Base-by-base conservation (phyloP, 441 rosid species). In the Melianthus villosus region DNA sequence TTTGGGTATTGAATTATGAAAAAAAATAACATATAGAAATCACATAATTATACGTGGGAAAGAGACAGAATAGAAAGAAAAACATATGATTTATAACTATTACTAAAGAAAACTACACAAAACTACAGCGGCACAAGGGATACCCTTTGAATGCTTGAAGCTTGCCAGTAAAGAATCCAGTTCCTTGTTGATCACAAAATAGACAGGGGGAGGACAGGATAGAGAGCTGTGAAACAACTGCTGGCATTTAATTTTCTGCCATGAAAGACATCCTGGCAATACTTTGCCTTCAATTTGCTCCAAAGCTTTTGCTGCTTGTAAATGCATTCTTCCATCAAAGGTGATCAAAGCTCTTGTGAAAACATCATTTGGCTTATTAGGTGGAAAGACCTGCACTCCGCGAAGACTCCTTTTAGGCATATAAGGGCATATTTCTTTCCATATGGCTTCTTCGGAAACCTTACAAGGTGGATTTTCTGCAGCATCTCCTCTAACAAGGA, bases 231-330 rank as follows among this genome's bases (percentile, higher is more conserved):
- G 79, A 56, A 81, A 81, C 63, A 59, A 32, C 47, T 60, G 83
- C 62, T 72, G 73, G 50, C 81, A 77, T 42, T 46, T 61, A 38
- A 77, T 59, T 58, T 72, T 74, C 62, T 81, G 86, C 93, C 93
- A 75, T 5, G 73, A 44, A 34, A 56, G 57, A 42, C 63, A 68
- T 46, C 77, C 84, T 45, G 75, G 72, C 48, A 75, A 41, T 19
- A 65, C 77, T 45, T 62, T 62, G 38, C 82, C 82, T 42, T 68
- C 65, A 34, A 81, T 44, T 51, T 71, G 78, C 66, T 77, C 69
- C 73, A 81, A 55, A 47, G 87, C 93, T 65, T 57, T 71, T 31
- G 82, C 79, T 39, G 87, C 87, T 65, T 77, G 81, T 67, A 81
- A 59, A 60, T 77, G 93, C 34, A 75, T 53, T 53, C 79, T 64